A percentile compares a stretch with the other conserved stretches of the same genome.
phyloP scores from a whole-genome alignment of 176 grass and related monocot species.

The Hordeum marinum region DNA sequence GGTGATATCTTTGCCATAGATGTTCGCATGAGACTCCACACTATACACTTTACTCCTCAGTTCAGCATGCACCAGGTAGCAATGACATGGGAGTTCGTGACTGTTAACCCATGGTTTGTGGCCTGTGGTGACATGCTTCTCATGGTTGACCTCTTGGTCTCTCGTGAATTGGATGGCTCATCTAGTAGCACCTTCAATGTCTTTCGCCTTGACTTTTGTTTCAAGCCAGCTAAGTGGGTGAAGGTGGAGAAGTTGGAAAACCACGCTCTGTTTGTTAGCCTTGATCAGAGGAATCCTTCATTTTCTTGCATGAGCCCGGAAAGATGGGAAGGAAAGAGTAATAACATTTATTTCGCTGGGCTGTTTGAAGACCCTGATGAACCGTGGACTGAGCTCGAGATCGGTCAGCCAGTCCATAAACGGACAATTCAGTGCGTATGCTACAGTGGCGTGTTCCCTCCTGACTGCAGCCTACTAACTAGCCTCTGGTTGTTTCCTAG shows the following conservation, averaged over 20 bases:
- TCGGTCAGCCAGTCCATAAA: neutral
- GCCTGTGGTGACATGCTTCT: neutral
- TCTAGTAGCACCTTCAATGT: neutral
- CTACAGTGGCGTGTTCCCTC: neutral
- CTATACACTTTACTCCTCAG: neutral
- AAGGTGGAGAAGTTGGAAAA: neutral
- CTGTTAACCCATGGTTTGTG: neutral
- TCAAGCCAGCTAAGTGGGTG: neutral
- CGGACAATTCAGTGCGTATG: too few species aligned
- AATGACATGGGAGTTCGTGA: neutral
- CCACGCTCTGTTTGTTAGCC: slow-evolving; percentile 30
- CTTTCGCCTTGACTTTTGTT: neutral
- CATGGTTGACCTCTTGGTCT: too few species aligned
- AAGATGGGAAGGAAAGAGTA: too few species aligned
- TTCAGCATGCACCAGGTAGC: neutral
- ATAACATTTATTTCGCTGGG: too few species aligned
- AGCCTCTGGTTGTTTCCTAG: too few species aligned
- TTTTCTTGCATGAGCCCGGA: too few species aligned
- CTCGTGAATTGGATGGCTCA: accelerated
- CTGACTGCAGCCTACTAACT: neutral
- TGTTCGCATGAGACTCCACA: neutral
- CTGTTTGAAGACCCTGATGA: too few species aligned
- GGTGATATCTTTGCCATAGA: neutral
- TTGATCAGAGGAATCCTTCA: neutral
- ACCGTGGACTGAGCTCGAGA: too few species aligned